Evolutionary conservation across 163 green algal species (phyloP), one percentile per base, ranked within the genome.

Genomic region (Volvox carteri): DNA sequence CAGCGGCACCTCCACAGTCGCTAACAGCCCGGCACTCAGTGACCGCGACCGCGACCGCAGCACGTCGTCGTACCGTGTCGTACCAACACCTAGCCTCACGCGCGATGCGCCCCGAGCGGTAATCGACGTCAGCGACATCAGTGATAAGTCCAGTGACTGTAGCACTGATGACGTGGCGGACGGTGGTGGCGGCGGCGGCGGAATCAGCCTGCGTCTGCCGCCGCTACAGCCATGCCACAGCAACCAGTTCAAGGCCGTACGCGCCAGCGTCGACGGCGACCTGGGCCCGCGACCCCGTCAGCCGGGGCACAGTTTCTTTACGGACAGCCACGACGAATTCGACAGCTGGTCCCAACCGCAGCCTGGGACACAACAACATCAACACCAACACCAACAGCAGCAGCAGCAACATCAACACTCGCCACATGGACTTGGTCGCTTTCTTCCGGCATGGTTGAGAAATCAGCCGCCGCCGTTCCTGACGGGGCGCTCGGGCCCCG

Each of bases 291-390:
- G 73, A 33, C 73, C 73, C 23, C 42, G 44, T 14, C 42, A 50
- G 11, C 30, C 73, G 9, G 73, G 73, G 5, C 73, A 80, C 73
- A 80, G 73, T n/a, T 62, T 80, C 25, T 80, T 80, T 42, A 80
- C 73, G 11, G 73, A 80, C 44, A 80, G 73, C 25, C 44, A 44
- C 30, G 73, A 80, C n/a, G 73, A 80, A 23, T 80, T 80, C 25
- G 73, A 80, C 44, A 11, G 73, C 25, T 80, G 73, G 73, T 44
- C 30, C 35, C 68, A 52, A 14, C 68, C 30, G 35, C 68, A 25
- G 37, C 68, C 30, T 5, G 7, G 35, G 37, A 33, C 2, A 23
- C 73, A 67, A 23, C 73, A 62, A 28, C 73, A 65, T 25, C 73
- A 41, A 28, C 73, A 65, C 7, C 25, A 76, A 50, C 67, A 50